These are phyloP conservation scores for Erucastrum elatum DNA, from an alignment of 345 rosid species.

Conservation along the genomic window DNA sequence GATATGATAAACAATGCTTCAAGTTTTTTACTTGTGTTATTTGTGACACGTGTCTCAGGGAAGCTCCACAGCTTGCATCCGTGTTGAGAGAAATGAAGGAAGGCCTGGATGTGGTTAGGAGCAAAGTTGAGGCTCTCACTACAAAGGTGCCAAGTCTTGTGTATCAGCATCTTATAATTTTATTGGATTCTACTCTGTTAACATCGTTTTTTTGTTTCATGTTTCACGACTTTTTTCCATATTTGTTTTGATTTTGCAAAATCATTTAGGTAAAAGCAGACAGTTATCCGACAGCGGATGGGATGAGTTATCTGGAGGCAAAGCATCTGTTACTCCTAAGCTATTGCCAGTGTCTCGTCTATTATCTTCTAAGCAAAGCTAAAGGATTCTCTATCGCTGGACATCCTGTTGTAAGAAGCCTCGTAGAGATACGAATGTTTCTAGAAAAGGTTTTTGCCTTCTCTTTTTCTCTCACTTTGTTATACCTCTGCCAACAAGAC, in stretches of 20 bases:
- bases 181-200: no score
- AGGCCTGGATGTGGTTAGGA: slow-evolving; percentile 68
- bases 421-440: slow-evolving; percentile 82
- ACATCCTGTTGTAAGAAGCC: slow-evolving; percentile 66
- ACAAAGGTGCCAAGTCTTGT: no score
- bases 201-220: no score
- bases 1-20: no score
- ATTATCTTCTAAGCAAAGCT: slow-evolving; percentile 78
- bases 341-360: slow-evolving; percentile 83
- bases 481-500: neutral
- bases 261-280: no score
- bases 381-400: slow-evolving; percentile 74
- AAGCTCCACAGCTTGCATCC: slow-evolving; percentile 60
- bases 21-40: neutral
- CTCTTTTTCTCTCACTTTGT: neutral
- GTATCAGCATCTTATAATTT: no score
- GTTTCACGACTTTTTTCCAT: no score
- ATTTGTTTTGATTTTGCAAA: no score
- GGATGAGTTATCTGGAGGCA: slow-evolving; percentile 88
- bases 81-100: slow-evolving; percentile 76
- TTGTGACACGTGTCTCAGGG: slow-evolving; percentile 43
- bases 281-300: slow-evolving; percentile 77
- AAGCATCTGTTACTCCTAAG: slow-evolving; percentile 76
- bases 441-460: slow-evolving; percentile 72
- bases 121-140: slow-evolving; percentile 72